Conservation (phyloP, 2,329 filamentous ascomycete genomes). For the Rosellinia necatrix region DNA sequence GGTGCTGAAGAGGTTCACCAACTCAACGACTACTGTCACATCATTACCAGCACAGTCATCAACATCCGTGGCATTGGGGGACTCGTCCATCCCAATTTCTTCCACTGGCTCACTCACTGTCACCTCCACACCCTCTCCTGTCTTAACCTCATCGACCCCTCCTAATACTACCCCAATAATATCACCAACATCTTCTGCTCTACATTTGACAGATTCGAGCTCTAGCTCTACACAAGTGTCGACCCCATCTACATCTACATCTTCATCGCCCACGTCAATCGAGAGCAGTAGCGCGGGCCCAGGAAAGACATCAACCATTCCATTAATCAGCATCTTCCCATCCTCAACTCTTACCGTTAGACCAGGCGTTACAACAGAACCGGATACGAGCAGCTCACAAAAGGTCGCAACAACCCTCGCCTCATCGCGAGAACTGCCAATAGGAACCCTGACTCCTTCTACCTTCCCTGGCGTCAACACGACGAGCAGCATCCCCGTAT, state of each 20-base stretch:
- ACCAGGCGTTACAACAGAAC: neutral
- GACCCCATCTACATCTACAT: conserved; percentile 24
- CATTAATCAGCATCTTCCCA: conserved; percentile 32
- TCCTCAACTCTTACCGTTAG: conserved; percentile 28
- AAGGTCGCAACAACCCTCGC: neutral
- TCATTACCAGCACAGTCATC: conserved; percentile 14
- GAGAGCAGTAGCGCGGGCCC: conserved; percentile 24
- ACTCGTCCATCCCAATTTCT: conserved; percentile 9
- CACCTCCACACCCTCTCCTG: neutral
- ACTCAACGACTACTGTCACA: conserved; percentile 22
- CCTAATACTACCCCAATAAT: conserved; percentile 7
- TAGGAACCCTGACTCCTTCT: conserved; percentile 8
- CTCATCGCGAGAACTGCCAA: neutral
- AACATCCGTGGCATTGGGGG: conserved; percentile 4
- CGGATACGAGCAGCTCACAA: conserved; percentile 1
- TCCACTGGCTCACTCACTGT: conserved; percentile 7
- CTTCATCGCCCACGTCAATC: conserved; percentile 29
- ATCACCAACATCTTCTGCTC: conserved; percentile 18
- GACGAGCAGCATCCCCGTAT: conserved; percentile 1
- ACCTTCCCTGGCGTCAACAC: conserved; percentile 10
- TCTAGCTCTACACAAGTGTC: conserved; percentile 19
- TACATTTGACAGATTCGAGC: conserved; percentile 7
- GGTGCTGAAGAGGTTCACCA: conserved; percentile 31
- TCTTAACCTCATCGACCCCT: conserved; percentile 1
- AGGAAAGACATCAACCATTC: conserved; percentile 26